Evolutionary conservation across 148 eudicot species (phyloP).

Genomic region (Cornus florida): DNA sequence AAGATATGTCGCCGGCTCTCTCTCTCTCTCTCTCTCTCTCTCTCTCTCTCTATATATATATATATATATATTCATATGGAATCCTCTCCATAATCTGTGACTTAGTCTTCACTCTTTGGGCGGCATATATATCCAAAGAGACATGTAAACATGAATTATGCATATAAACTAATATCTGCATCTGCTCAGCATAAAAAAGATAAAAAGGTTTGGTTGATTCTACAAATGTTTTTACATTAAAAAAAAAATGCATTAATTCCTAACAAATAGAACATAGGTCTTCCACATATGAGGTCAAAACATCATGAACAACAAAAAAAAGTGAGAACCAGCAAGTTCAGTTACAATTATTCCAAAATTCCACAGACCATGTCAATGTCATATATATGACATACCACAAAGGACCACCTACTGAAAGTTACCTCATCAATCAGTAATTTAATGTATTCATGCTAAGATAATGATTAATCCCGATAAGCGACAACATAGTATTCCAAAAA

Average conservation of each 20-base stretch:
- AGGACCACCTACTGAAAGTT: background rate
- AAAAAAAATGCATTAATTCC: background rate
- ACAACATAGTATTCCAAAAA: background rate
- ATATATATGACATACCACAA: background rate
- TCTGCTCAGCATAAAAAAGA: background rate
- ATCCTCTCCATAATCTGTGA: background rate
- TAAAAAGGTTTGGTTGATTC: too few relatives aligned
- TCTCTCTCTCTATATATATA: background rate
- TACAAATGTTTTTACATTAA: background rate
- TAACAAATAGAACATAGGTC: background rate
- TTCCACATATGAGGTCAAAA: background rate
- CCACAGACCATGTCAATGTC: background rate
- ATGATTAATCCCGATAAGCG: background rate
- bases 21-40: background rate
- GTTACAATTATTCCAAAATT: background rate
- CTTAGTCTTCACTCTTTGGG: slow-evolving; percentile 14
- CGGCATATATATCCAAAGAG: slow-evolving; percentile 16
- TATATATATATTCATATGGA: background rate
- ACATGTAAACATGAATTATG: background rate
- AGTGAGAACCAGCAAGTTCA: background rate
- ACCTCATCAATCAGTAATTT: background rate
- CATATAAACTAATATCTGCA: background rate
- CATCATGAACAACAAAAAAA: background rate
- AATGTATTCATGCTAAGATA: background rate
- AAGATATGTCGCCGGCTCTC: slow-evolving; percentile 3